Base-by-base conservation (phyloP, 1,284 basidiomycete species). In the Tilletia indica region DNA sequence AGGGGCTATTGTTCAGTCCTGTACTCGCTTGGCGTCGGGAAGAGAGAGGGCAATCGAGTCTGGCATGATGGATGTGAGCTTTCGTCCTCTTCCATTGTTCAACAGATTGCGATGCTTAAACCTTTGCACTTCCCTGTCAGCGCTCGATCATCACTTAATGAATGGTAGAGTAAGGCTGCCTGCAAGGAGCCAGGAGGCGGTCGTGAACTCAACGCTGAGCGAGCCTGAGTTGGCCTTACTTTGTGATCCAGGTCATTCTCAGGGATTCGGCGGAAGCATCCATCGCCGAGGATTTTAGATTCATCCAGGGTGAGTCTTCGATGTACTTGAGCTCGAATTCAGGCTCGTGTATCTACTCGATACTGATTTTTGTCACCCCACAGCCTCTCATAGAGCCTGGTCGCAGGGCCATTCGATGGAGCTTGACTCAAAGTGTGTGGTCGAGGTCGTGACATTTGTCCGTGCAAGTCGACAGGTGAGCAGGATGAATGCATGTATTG, bases 321-420 rank as follows among this genome's bases (percentile, higher is more conserved):
- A 31, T 31, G 25, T 31, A 31, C 25, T 31, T 31, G 25, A n/a
- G 51, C n/a, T 54, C 8, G 51, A 25, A 8, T 6, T 25, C 51
- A 54, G 31, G 31, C n/a, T 19, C 11, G 31, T 54, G n/a, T n/a
- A 4, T 19, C 51, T 25, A 8, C 8, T 25, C 31, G 19, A 54
- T 19, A 8, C 51, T 19, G 16, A n/a, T 8, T 49, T 25, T 19
- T 19, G n/a, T 25, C n/a, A 2, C n/a, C 11, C 31, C 12, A 31
- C 56, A 58, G 56, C 56, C 16, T 58, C 56, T 12, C 56, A 58
- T 14, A 58, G 34, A 34, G 56, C 34, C n/a, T 58, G 56, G 56
- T 12, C 11, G 12, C 25, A 21, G 21, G 56, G 56, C 21, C 21
- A 58, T 4, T 25, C 25, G 12, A n/a, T 58, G 56, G 21, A 12